These are phyloP conservation scores for Sarcomyxa edulis DNA, from an alignment of 768 basidiomycete species.

Conservation along the genomic window DNA sequence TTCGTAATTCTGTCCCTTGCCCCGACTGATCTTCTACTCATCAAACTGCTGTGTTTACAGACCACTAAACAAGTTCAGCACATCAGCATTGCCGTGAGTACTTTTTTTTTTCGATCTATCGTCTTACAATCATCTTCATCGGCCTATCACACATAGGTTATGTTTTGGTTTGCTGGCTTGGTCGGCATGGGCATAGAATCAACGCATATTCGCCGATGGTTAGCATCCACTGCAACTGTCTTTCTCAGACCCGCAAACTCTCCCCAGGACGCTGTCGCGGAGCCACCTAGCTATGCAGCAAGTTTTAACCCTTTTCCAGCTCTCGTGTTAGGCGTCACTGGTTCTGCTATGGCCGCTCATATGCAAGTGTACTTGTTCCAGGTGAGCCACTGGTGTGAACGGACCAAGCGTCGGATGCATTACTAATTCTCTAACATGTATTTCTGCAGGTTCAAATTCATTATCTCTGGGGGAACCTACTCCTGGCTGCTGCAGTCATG, in stretches of 20 bases:
- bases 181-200: slow-evolving; percentile 89
- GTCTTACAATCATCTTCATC: no score
- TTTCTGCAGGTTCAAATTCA: slow-evolving; percentile 95
- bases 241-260: slow-evolving; percentile 20
- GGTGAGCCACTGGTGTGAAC: no score
- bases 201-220: slow-evolving; percentile 63
- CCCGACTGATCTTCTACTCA: no score
- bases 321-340: slow-evolving; percentile 89
- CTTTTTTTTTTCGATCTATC: no score
- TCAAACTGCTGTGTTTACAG: no score
- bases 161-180: slow-evolving; percentile 94
- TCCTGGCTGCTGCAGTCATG: slow-evolving; percentile 72
- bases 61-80: slow-evolving; percentile 93
- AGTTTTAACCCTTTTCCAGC: slow-evolving; percentile 94
- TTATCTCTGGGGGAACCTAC: slow-evolving; percentile 83
- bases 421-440: no score
- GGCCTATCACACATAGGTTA: no score
- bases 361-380: slow-evolving; percentile 89
- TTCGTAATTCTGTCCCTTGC: no score
- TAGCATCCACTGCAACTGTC: slow-evolving; percentile 51
- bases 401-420: no score
- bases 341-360: slow-evolving; percentile 91
- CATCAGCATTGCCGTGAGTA: slow-evolving; percentile 80
- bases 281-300: slow-evolving; percentile 68
- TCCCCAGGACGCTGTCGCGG: slow-evolving; percentile 41